Evolutionary conservation across 495 filamentous ascomycete species (phyloP), one percentile per base, ranked within the genome.

Genomic region (Friedmanniomyces simplex): DNA sequence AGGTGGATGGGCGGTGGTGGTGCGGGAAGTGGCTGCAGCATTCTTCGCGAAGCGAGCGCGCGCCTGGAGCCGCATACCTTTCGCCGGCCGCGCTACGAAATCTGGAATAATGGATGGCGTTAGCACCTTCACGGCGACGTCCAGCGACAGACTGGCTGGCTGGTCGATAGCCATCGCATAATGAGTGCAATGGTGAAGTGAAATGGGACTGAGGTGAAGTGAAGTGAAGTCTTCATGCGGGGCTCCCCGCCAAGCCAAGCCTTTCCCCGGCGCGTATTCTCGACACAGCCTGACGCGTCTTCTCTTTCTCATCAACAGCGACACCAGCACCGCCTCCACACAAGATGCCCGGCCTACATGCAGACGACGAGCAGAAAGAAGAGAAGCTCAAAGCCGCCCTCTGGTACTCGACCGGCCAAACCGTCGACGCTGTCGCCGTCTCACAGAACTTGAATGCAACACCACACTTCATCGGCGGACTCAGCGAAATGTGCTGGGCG

Each of bases 401-500:
- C n/a, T 97, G 91, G 91, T 87, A 86, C 68, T 79, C 82, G 21
- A 82, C 96, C 58, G 91, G 91, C 66, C 86, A 89, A 67, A 88
- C 89, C 48, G 86, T 96, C 46, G 91, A 96, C 69, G 82, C 91
- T 60, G 88, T 95, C 67, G 86, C 83, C 28, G 72, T 93, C 36
- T 76, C 76, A 24, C 75, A 86, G 13, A 84, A 86, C 65, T 77
- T 85, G 57, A 96, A 91, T 70, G 89, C 91, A 1, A 96, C 90
- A 0, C 91, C 90, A 7, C 91, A 96, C 67, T 98, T 96, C 71
- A 96, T 96, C 63, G 91, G 82, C 11, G 89, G 89, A 0, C 71
- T 97, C 67, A 94, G 88, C 0, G 91, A 96, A 72, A 77, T 97
- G 76, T 85, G 91, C 25, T 97, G 86, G 86, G 74, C 81, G 13